These are phyloP conservation scores for Glonium stellatum DNA, from an alignment of 495 filamentous ascomycete species.

Conservation along the genomic window DNA sequence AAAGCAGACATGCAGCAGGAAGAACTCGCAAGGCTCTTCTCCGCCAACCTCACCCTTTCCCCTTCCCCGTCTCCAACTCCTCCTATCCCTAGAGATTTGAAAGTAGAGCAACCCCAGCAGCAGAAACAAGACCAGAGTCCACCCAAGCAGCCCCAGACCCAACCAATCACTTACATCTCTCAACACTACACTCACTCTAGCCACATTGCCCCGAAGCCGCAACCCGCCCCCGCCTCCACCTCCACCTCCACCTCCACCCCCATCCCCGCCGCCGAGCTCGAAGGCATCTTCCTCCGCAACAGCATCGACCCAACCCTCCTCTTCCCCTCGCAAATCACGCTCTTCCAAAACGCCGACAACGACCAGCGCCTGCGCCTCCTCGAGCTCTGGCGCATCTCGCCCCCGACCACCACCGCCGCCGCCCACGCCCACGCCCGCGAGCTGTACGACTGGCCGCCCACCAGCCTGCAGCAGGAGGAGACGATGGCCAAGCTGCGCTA, in stretches of 20 bases:
- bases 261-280: slow-evolving; percentile 26
- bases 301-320: slow-evolving; percentile 36
- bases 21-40: slow-evolving; percentile 36
- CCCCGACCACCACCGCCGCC: slow-evolving; percentile 16
- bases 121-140: slow-evolving; percentile 2
- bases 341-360: slow-evolving; percentile 36
- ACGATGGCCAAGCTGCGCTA: slow-evolving; percentile 34
- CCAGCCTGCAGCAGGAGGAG: slow-evolving; percentile 36
- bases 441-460: slow-evolving; percentile 28
- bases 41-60: slow-evolving; percentile 31
- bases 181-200: slow-evolving; percentile 36
- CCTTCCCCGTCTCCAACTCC: slow-evolving; percentile 13
- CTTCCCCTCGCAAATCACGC: slow-evolving; percentile 35
- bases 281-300: slow-evolving; percentile 28
- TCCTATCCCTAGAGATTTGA: too few species aligned
- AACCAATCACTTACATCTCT: slow-evolving; percentile 34
- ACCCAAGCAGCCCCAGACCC: background rate
- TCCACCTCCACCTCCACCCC: slow-evolving; percentile 25
- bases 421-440: slow-evolving; percentile 23
- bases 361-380: slow-evolving; percentile 37
- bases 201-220: slow-evolving; percentile 32
- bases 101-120: slow-evolving; percentile 13
- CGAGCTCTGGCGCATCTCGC: slow-evolving; percentile 39
- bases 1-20: slow-evolving; percentile 34
- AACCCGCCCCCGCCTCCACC: slow-evolving; percentile 22